phyloP scores from a whole-genome alignment of 192 early-diverging fungal species.

The Coemansia sp. region DNA sequence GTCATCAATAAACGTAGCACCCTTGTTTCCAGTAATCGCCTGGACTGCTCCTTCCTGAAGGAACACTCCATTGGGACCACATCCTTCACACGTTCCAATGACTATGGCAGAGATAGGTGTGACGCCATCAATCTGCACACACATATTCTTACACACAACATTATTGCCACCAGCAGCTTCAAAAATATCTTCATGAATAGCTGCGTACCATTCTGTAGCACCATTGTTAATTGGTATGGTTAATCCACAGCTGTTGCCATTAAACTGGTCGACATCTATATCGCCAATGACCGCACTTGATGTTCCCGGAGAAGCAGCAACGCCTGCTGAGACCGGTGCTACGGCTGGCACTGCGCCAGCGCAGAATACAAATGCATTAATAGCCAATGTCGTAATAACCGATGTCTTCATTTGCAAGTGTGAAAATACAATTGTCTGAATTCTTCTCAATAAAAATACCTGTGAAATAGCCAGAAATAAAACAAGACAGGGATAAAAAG shows the following conservation, averaged over 20 bases:
- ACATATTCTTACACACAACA: background rate
- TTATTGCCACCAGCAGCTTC: background rate
- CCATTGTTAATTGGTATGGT: background rate
- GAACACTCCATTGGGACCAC: background rate
- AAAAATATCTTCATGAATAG: background rate
- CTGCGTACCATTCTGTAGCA: background rate
- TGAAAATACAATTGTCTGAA: too few relatives aligned
- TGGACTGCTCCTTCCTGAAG: background rate
- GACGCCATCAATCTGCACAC: background rate
- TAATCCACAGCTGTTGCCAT: background rate
- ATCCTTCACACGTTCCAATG: slow-evolving; percentile 3
- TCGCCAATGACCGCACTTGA: background rate
- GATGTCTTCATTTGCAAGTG: slow-evolving; percentile 1
- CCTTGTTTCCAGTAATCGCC: background rate
- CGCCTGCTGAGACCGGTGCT: background rate
- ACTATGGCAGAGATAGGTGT: background rate
- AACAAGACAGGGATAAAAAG: too few relatives aligned
- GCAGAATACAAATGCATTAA: background rate
- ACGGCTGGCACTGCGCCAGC: background rate
- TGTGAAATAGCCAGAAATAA: too few relatives aligned
- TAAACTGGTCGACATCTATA: slow-evolving; percentile 4
- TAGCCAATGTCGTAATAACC: background rate
- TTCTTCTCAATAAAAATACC: too few relatives aligned
- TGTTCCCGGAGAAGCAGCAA: background rate
- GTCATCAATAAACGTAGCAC: background rate